phyloP scores from a whole-genome alignment of 2,329 filamentous ascomycete genomes.

The Aspergillus bombycis region DNA sequence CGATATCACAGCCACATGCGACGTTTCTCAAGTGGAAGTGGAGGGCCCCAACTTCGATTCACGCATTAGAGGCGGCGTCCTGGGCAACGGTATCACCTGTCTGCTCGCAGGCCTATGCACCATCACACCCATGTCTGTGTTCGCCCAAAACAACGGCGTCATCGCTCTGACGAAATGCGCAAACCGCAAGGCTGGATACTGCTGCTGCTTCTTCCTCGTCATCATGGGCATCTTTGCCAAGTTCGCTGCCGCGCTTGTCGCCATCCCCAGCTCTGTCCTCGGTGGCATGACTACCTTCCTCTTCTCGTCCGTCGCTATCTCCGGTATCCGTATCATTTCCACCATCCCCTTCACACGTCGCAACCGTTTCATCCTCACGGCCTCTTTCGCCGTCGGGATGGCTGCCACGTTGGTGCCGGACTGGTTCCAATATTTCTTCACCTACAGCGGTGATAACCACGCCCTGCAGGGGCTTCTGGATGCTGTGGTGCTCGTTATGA shows the following conservation, averaged over 20 bases:
- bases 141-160: conserved; percentile 71
- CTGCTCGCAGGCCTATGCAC: conserved; percentile 66
- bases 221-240: conserved; percentile 73
- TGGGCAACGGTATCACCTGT: conserved; percentile 69
- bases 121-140: conserved; percentile 69
- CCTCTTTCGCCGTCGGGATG: conserved; percentile 63
- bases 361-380: conserved; percentile 68
- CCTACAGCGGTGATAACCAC: conserved; percentile 60
- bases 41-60: conserved; percentile 67
- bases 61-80: conserved; percentile 69
- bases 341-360: conserved; percentile 65
- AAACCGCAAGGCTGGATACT: conserved; percentile 69
- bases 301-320: conserved; percentile 67
- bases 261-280: conserved; percentile 59
- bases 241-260: conserved; percentile 68
- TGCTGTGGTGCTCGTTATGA: conserved; percentile 67
- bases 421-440: conserved; percentile 53
- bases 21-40: conserved; percentile 66
- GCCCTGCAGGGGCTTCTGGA: conserved; percentile 63
- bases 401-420: conserved; percentile 52
- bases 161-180: conserved; percentile 70
- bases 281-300: conserved; percentile 64
- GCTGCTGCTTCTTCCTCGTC: conserved; percentile 66
- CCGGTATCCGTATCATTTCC: conserved; percentile 67
- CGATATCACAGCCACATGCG: conserved; percentile 70